Conservation (phyloP, 2,329 filamentous ascomycete species). For the Ophiosphaerella narmari region DNA sequence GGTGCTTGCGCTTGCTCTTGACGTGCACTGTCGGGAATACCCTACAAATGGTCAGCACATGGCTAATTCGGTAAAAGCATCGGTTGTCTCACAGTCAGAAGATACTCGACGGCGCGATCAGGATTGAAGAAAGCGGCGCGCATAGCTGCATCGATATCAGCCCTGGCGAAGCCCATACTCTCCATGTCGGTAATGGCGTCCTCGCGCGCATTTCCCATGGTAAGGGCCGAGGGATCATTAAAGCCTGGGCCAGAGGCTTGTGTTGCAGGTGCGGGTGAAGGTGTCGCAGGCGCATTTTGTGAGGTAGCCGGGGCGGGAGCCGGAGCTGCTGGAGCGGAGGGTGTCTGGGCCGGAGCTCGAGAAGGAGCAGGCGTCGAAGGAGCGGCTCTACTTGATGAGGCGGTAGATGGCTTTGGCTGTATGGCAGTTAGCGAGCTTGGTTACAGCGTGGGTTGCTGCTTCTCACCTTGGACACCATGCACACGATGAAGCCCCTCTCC, state of each 20-base stretch:
- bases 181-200: conserved; percentile 91
- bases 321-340: conserved; percentile 62
- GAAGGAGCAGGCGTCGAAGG: conserved; percentile 61
- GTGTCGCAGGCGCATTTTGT: conserved; percentile 56
- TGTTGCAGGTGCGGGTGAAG: conserved; percentile 54
- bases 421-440: conserved; percentile 21
- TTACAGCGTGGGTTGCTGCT: conserved; percentile 7
- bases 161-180: conserved; percentile 90
- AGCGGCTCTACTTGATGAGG: conserved; percentile 54
- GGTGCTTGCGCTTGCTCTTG: conserved; percentile 64
- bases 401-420: conserved; percentile 72
- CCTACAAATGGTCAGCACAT: conserved; percentile 57
- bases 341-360: conserved; percentile 50
- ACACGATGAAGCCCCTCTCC: conserved; percentile 99
- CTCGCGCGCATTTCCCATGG: conserved; percentile 81
- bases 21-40: conserved; percentile 84
- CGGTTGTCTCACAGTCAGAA: conserved; percentile 71
- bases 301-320: conserved; percentile 53
- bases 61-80: conserved; percentile 2
- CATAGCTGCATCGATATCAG: conserved; percentile 91
- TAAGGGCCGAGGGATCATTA: conserved; percentile 78
- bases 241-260: conserved; percentile 53
- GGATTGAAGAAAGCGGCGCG: conserved; percentile 96
- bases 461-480: conserved; percentile 93
- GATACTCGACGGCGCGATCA: conserved; percentile 94